A percentile compares a stretch with the other conserved stretches of the same genome.
Evolutionary conservation across 2,329 filamentous ascomycete genomes (phyloP).

Genomic region (Hymenoscyphus fructigenus): DNA sequence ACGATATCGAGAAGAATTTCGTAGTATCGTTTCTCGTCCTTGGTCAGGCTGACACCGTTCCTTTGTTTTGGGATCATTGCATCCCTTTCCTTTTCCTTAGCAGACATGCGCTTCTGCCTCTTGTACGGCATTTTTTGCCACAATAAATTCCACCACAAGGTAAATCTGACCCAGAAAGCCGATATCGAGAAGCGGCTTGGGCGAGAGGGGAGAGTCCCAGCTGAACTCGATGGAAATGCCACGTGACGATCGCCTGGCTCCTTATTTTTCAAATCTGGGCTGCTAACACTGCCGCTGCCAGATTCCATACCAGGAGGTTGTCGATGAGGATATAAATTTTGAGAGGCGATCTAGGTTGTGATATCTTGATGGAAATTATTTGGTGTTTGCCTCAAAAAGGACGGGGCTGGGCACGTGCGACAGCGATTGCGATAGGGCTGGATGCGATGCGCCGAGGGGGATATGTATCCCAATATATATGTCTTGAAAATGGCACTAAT

Average conservation of each 20-base stretch:
- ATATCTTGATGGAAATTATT: not conserved
- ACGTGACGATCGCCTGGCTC: not conserved
- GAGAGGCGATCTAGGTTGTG: not conserved
- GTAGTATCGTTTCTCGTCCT: conserved; percentile 22
- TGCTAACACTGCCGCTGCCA: not conserved
- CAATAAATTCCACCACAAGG: not conserved
- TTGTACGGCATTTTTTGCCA: not conserved
- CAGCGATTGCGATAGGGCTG: not conserved
- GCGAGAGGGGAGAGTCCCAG: not conserved
- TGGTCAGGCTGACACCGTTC: conserved; percentile 5
- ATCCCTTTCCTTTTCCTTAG: not conserved
- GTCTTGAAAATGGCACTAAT: not conserved
- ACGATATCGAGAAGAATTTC: conserved; percentile 20
- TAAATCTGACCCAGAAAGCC: not conserved
- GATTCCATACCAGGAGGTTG: not conserved
- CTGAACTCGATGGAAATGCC: not conserved
- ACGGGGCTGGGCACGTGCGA: not conserved
- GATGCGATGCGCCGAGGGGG: not conserved
- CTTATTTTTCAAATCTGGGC: not conserved
- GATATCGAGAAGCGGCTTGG: not conserved
- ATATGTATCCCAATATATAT: conserved; percentile 3
- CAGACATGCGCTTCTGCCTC: not conserved
- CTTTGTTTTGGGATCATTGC: conserved; percentile 1
- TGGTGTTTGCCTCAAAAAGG: not conserved
- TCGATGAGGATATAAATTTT: not conserved